phyloP scores from a whole-genome alignment of 2,329 filamentous ascomycete species.

The Aspergillus alliaceus region DNA sequence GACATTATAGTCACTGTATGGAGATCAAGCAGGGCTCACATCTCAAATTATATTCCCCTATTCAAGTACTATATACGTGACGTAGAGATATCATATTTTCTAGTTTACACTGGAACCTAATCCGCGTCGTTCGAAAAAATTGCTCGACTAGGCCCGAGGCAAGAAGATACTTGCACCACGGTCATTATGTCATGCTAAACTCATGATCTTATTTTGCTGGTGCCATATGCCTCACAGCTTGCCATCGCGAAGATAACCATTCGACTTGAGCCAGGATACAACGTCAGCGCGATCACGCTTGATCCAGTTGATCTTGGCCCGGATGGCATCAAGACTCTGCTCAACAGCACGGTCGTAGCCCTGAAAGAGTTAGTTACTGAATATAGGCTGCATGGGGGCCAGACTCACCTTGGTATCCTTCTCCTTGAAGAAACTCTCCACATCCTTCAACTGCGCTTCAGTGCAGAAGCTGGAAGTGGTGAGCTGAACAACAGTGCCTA shows the following conservation, averaged over 20 bases:
- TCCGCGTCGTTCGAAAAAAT: not conserved
- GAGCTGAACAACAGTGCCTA: slow-evolving; percentile 80
- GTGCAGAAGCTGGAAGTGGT: slow-evolving; percentile 79
- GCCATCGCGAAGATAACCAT: slow-evolving; percentile 55
- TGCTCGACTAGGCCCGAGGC: not conserved
- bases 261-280: slow-evolving; percentile 67
- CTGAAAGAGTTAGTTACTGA: slow-evolving; percentile 28
- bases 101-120: not conserved
- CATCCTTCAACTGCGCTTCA: slow-evolving; percentile 70
- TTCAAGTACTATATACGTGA: not conserved
- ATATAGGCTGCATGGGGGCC: not conserved
- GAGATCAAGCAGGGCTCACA: not conserved
- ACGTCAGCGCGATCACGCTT: slow-evolving; percentile 76
- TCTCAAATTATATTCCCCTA: not conserved
- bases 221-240: slow-evolving; percentile 28
- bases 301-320: slow-evolving; percentile 81
- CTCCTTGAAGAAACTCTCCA: slow-evolving; percentile 76
- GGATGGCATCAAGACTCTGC: slow-evolving; percentile 83
- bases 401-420: slow-evolving; percentile 73
- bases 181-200: not conserved
- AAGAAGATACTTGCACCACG: not conserved
- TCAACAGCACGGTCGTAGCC: slow-evolving; percentile 84
- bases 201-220: not conserved
- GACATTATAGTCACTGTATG: not conserved
- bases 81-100: not conserved